Base-by-base conservation (phyloP, 306 rosid genomes). In the Castanea sativa region DNA sequence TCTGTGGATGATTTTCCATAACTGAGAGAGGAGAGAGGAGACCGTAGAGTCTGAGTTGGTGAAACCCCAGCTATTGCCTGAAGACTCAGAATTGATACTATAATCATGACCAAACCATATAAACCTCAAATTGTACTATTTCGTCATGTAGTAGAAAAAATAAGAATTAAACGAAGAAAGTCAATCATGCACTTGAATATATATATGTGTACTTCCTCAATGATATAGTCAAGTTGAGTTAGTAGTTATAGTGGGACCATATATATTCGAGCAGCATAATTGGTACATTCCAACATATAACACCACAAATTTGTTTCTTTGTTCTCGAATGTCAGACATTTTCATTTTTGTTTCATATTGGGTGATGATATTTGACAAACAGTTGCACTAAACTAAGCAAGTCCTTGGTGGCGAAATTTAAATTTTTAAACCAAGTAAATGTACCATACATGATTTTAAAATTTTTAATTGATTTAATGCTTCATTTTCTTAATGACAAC, bases 11-110 rank as follows among this genome's bases (percentile, higher is more conserved):
- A 83, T 79, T 79, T 86, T 85, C 63, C 71, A 81, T 77, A 45
- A 20, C 32, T 59, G 21, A 70, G 60, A 77, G 88, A 64, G 71
- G 30, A 38, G 45, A 38, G 45, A 41, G 45, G 45, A 41, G 45
- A 41, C 12, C 45, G 45, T 11, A 41, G 45, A 71, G 41, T 73
- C 12, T 69, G 86, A 90, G 90, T 89, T 82, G 88, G 86, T 91
- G 76, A 78, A 80, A 27, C 15, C 72, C 74, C 52, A 58, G 74
- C 67, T 77, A 67, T 73, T 43, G 55, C 69, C 43, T 6, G 25
- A 35, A 11, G 71, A 27, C 52, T 43, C 55, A 41, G 55, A 38
- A 60, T 18, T 11, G 5, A 70, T 85, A 33, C 52, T 68, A 81
- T 78, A 81, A 84, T 86, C 82, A 73, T 86, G 80, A 64, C 14